A percentile compares a stretch with the other conserved stretches of the same genome.
Evolutionary conservation across 164 flowering plant species (phyloP).

Genomic region (Macadamia integrifolia): DNA sequence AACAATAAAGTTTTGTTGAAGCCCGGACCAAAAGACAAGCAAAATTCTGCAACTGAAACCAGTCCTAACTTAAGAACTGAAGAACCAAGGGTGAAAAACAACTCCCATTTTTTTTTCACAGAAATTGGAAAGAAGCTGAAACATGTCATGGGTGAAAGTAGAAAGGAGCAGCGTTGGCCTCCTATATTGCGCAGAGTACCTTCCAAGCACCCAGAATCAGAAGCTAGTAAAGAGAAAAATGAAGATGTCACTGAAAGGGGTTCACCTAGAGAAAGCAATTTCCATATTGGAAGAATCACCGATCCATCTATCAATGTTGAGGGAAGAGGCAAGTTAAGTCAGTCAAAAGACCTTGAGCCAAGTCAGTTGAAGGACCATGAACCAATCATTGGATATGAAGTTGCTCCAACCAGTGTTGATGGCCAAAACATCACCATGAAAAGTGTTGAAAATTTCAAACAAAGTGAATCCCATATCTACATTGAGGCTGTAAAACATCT

Average conservation of each 20-base stretch:
- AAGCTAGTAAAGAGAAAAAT: conserved; percentile 16
- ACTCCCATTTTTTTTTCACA: conserved; percentile 59
- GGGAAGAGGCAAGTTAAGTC: conserved; percentile 13
- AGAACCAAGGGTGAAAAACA: conserved; percentile 22
- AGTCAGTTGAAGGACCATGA: conserved; percentile 10
- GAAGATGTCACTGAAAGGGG: conserved; percentile 30
- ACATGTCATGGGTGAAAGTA: conserved; percentile 43
- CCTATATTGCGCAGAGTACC: conserved; percentile 24
- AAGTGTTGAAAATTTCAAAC: conserved; percentile 17
- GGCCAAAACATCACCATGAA: conserved; percentile 9
- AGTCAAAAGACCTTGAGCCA: conserved; percentile 5
- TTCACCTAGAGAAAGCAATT: conserved; percentile 46
- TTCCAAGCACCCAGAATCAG: conserved; percentile 13
- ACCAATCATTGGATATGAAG: conserved; percentile 15
- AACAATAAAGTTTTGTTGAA: conserved; percentile 71
- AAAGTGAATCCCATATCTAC: conserved; percentile 51
- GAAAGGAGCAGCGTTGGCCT: conserved; percentile 40
- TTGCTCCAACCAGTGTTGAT: conserved; percentile 15
- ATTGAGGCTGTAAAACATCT: conserved; percentile 81
- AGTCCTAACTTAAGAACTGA: conserved; percentile 17
- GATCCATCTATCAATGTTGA: conserved; percentile 16
- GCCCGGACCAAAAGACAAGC: conserved; percentile 39
- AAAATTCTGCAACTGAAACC: conserved; percentile 23
- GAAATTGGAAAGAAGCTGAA: conserved; percentile 65
- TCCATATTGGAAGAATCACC: conserved; percentile 34